Conservation (phyloP, 441 rosid genomes). For the Manihot esculenta region DNA sequence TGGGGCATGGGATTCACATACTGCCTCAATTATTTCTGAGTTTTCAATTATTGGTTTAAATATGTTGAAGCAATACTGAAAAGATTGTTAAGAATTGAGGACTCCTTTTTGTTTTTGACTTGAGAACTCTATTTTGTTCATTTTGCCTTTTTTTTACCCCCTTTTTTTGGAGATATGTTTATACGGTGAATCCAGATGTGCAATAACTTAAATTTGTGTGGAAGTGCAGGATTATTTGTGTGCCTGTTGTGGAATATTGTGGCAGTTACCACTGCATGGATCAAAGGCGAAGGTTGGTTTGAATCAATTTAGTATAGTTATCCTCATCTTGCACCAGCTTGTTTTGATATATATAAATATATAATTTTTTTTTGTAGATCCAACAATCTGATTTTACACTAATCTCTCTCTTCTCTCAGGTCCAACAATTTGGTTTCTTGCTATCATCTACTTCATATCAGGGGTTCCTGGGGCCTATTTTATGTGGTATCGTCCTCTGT, state of each 20-base stretch:
- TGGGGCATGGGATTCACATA: background rate
- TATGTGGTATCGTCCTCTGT: constrained; percentile 95
- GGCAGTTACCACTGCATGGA: constrained; percentile 90
- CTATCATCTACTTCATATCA: constrained; percentile 83
- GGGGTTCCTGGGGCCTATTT: constrained; percentile 95
- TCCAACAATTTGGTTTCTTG: constrained; percentile 90
- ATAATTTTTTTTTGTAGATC: background rate
- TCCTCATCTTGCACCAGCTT: constrained; percentile 1
- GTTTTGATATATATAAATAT: too few species aligned
- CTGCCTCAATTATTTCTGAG: background rate
- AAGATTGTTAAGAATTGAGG: constrained; percentile 10
- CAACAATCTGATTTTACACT: background rate
- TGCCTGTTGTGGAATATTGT: constrained; percentile 93
- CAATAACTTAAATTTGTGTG: constrained; percentile 13
- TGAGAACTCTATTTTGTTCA: constrained; percentile 12
- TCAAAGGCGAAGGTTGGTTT: constrained; percentile 82
- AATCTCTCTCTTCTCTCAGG: constrained; percentile 44
- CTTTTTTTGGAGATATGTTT: too few species aligned
- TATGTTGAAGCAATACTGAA: constrained; percentile 3
- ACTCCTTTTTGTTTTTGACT: background rate
- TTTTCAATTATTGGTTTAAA: background rate
- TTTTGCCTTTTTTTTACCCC: too few species aligned
- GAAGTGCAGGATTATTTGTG: constrained; percentile 59
- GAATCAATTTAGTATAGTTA: constrained; percentile 3
- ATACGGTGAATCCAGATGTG: constrained; percentile 7